Conservation (phyloP, 495 filamentous ascomycete species). For the Friedmanniomyces endolithicus region DNA sequence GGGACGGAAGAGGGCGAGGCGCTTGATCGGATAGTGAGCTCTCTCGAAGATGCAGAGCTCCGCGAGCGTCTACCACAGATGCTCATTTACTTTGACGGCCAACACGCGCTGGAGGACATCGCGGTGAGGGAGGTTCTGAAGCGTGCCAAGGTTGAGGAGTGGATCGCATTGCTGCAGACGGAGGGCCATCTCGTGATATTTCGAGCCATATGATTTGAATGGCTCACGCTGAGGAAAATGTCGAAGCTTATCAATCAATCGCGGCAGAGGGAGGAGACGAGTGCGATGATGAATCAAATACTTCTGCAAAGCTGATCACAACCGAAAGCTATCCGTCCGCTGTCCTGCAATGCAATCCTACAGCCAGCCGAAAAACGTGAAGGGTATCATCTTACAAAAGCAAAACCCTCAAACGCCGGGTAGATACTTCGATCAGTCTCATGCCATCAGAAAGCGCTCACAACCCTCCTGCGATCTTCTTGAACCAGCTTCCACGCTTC, state of each 20-base stretch:
- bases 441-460: background rate
- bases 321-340: background rate
- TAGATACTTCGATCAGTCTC: background rate
- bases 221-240: background rate
- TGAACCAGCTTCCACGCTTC: slow-evolving; percentile 22
- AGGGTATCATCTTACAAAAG: slow-evolving; percentile 11
- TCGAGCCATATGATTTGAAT: slow-evolving; percentile 3
- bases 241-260: background rate
- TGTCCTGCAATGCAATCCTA: slow-evolving; percentile 14
- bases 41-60: slow-evolving; percentile 25
- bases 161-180: slow-evolving; percentile 52
- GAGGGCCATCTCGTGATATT: slow-evolving; percentile 26
- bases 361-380: slow-evolving; percentile 11
- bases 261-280: background rate
- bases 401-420: background rate
- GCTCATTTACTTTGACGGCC: slow-evolving; percentile 77
- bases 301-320: background rate
- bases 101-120: slow-evolving; percentile 77
- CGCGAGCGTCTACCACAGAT: slow-evolving; percentile 41
- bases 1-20: background rate
- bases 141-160: slow-evolving; percentile 63
- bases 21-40: background rate
- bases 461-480: slow-evolving; percentile 18
- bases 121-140: slow-evolving; percentile 69
- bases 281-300: no score